Base-by-base conservation (phyloP, 2,329 filamentous ascomycete genomes). In the Capronia americana region DNA sequence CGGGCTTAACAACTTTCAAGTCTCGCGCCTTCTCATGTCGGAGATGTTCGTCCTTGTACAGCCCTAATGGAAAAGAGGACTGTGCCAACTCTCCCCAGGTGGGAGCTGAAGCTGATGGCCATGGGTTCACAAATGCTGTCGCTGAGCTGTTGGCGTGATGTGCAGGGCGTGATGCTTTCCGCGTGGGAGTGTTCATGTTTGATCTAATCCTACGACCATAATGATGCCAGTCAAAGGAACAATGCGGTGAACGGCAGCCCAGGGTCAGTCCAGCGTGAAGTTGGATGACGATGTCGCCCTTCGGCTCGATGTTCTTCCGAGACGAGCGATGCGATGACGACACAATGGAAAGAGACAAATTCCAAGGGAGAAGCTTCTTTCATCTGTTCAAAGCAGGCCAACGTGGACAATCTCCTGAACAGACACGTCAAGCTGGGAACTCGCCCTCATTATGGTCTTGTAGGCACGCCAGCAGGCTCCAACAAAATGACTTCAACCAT, bases 61-160 rank as follows among this genome's bases (percentile, higher is more conserved):
- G 53, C 8, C 66, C 61, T 34, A 69, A 38, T 26, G 66, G 66
- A 41, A 69, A 66, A 1, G 60, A 60, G 8, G 56, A 57, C 46
- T 60, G 59, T 5, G 58, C 14, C 20, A 69, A 23, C 54, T 69
- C 66, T 17, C 46, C 57, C 66, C 66, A 69, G 46, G 60, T 66
- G 14, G 66, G 66, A 14, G 51, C 56, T 8, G 26, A 14, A 46
- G 66, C 66, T 50, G 66, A 69, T 24, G 66, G 66, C 66, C 66
- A 69, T 24, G 63, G 63, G 46, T 69, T 69, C 56, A 66, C 51
- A 56, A 69, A 69, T 38, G 56, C 48, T 26, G 50, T 69, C 50
- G 58, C 64, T 17, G 41, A 34, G 20, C 58, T 54, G 61, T 69
- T 67, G n/a, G 67, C 65, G 48, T 69, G 67, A 46, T 69, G 67